Evolutionary conservation across 225 moss, liverwort and hornwort species (phyloP).

Genomic region (Bryum argenteum): DNA sequence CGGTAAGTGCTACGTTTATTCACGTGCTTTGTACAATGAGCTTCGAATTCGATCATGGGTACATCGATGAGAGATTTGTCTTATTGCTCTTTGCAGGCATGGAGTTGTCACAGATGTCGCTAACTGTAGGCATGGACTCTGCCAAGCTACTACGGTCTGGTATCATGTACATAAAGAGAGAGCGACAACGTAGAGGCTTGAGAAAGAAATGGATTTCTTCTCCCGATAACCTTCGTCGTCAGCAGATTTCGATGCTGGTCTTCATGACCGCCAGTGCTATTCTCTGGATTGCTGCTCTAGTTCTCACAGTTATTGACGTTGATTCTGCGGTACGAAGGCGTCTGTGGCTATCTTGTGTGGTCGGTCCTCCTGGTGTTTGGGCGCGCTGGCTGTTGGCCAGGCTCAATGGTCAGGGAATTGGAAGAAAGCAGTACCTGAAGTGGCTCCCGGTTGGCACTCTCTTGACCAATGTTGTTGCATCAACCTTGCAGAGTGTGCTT

Average conservation of each 20-base stretch:
- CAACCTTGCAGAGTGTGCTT: conserved; percentile 68
- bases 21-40: neutral
- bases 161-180: conserved; percentile 36
- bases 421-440: conserved; percentile 51
- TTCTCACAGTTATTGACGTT: conserved; percentile 61
- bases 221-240: conserved; percentile 55
- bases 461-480: conserved; percentile 74
- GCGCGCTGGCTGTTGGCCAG: conserved; percentile 83
- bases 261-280: conserved; percentile 49
- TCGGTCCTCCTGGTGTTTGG: conserved; percentile 97
- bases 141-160: conserved; percentile 53
- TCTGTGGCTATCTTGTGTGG: conserved; percentile 91
- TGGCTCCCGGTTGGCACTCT: conserved; percentile 94
- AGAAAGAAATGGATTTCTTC: conserved; percentile 41
- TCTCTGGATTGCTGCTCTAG: conserved; percentile 59
- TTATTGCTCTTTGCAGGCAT: conserved; percentile 57
- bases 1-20: conserved; percentile 52
- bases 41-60: neutral
- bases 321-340: conserved; percentile 56
- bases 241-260: conserved; percentile 44
- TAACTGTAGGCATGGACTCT: conserved; percentile 78
- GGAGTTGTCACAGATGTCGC: conserved; percentile 78
- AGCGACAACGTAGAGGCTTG: conserved; percentile 42
- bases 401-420: conserved; percentile 84
- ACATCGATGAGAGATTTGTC: neutral